These are phyloP conservation scores for Ananas comosus DNA, from an alignment of 176 grass and related monocot genomes.

Conservation along the genomic window DNA sequence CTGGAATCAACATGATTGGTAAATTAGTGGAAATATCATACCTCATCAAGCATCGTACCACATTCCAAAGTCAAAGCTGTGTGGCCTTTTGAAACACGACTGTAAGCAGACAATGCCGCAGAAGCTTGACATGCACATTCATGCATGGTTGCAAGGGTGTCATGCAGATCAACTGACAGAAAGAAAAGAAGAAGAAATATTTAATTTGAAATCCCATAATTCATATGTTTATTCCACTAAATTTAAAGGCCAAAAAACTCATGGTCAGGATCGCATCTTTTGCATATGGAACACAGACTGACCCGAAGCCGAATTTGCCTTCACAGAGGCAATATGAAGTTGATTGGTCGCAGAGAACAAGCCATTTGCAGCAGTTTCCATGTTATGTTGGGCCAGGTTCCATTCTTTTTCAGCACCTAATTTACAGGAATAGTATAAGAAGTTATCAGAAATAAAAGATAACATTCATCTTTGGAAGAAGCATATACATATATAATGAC, in stretches of 20 bases:
- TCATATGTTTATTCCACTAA: neutral
- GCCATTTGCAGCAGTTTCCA: constrained; percentile 69
- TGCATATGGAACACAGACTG: constrained; percentile 19
- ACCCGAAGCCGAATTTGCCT: constrained; percentile 81
- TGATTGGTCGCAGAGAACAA: constrained; percentile 74
- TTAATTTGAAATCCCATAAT: neutral
- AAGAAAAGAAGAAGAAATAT: constrained; percentile 11
- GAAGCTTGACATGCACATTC: constrained; percentile 44
- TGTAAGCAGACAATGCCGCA: constrained; percentile 69
- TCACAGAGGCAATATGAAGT: constrained; percentile 54
- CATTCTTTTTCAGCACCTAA: constrained; percentile 87
- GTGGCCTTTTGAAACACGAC: constrained; percentile 62
- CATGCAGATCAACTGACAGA: constrained; percentile 62
- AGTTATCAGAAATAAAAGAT: constrained; percentile 16
- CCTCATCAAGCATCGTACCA: constrained; percentile 94
- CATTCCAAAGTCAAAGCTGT: constrained; percentile 95
- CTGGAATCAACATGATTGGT: neutral
- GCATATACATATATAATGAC: too few species aligned
- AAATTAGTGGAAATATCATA: constrained; percentile 21
- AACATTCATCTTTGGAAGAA: neutral
- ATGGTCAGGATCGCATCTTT: constrained; percentile 5
- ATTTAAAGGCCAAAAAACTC: constrained; percentile 1
- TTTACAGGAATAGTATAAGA: constrained; percentile 21
- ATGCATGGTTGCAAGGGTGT: constrained; percentile 58
- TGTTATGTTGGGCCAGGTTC: constrained; percentile 67